Evolutionary conservation across 2,329 filamentous ascomycete species (phyloP).

Genomic region (Trichophyton schoenleinii): DNA sequence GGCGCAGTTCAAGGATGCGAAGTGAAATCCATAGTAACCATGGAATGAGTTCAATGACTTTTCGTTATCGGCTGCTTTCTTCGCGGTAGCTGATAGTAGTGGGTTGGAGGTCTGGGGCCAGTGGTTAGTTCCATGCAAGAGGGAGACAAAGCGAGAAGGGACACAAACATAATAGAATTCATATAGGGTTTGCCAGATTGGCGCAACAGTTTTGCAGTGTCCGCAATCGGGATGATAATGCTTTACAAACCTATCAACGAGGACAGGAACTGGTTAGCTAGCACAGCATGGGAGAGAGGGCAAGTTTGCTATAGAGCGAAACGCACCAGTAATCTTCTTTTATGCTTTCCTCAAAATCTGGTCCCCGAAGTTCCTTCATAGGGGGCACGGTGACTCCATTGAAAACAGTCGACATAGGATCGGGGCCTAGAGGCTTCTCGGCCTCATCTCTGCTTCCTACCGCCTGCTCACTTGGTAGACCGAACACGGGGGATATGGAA

Average conservation of each 20-base stretch:
- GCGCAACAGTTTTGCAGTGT: constrained; percentile 69
- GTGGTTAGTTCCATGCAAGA: constrained; percentile 15
- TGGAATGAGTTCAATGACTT: constrained; percentile 55
- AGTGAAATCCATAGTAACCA: constrained; percentile 77
- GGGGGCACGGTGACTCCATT: constrained; percentile 42
- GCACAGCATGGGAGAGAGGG: neutral
- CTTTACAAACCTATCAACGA: constrained; percentile 38
- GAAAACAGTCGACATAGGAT: constrained; percentile 32
- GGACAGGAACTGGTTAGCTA: neutral
- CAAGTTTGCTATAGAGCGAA: neutral
- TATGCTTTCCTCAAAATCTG: constrained; percentile 36
- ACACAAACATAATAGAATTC: constrained; percentile 62
- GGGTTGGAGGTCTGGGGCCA: constrained; percentile 59
- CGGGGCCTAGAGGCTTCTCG: constrained; percentile 12
- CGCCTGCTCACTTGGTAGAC: constrained; percentile 11
- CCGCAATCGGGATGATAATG: constrained; percentile 43
- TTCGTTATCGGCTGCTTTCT: constrained; percentile 37
- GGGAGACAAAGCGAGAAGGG: neutral
- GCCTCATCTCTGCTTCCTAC: constrained; percentile 20
- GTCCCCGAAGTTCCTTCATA: constrained; percentile 37
- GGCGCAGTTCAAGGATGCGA: constrained; percentile 74
- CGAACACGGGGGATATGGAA: constrained; percentile 6
- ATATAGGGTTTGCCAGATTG: constrained; percentile 81
- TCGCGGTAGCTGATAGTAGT: constrained; percentile 38
- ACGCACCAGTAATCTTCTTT: constrained; percentile 41